Percentiles rank a stretch among this genome's conserved stretches.
Conservation (phyloP, 2,329 filamentous ascomycete species). For the Venturia aucupariae region DNA sequence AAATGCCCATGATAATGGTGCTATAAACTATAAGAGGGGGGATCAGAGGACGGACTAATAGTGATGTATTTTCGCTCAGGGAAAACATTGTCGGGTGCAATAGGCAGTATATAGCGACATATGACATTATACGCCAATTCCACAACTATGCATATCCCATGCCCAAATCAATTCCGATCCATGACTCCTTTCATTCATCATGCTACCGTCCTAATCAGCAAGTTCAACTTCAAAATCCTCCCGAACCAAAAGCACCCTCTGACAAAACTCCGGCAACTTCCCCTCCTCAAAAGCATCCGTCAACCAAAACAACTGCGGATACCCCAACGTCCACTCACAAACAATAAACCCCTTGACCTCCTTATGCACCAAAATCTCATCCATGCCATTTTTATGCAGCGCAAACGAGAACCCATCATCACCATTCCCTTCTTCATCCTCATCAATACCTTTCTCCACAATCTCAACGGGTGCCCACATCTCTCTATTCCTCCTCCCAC, state of each 20-base stretch:
- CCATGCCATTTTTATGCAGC: slow-evolving; percentile 3
- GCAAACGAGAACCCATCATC: slow-evolving; percentile 5
- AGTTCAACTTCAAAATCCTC: slow-evolving; percentile 4
- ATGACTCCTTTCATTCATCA: no score
- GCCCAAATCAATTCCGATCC: no score
- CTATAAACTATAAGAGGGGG: no score
- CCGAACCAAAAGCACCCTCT: neutral
- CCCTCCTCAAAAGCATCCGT: neutral
- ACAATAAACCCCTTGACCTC: slow-evolving; percentile 1
- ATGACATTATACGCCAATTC: neutral
- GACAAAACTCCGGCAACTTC: slow-evolving; percentile 2
- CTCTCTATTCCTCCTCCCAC: neutral
- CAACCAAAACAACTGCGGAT: slow-evolving; percentile 4
- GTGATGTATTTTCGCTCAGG: no score
- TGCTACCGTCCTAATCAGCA: neutral
- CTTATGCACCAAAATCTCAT: slow-evolving; percentile 6
- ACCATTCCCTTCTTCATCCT: neutral
- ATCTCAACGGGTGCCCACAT: slow-evolving; percentile 3
- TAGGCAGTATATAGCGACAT: no score
- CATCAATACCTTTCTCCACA: slow-evolving; percentile 3
- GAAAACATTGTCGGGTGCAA: no score
- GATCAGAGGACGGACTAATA: no score
- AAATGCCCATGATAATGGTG: no score
- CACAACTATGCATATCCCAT: no score
- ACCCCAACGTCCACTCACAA: neutral